Percentiles rank a stretch among this genome's conserved stretches.
These are phyloP conservation scores for Bruguiera gymnorhiza DNA, from an alignment of 345 rosid species.

Conservation along the genomic window DNA sequence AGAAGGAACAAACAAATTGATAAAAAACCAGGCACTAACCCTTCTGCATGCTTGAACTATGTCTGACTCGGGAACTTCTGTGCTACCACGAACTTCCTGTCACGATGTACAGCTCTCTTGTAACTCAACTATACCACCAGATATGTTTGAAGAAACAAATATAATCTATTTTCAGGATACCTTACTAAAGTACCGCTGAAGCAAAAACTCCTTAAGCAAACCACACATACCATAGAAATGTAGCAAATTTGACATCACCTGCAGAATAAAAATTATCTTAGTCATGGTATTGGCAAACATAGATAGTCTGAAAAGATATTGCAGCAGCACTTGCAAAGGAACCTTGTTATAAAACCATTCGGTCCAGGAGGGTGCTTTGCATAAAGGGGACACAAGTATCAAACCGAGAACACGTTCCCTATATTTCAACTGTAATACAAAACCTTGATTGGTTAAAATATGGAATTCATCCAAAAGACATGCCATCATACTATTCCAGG, in stretches of 20 bases:
- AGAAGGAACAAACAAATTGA: background rate
- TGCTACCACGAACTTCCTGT: slow-evolving; percentile 31
- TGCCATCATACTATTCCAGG: background rate
- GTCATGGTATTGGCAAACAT: background rate
- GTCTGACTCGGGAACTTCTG: slow-evolving; percentile 28
- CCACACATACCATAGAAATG: slow-evolving; percentile 33
- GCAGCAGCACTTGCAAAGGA: background rate
- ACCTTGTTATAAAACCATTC: slow-evolving; percentile 38
- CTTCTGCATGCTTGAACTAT: slow-evolving; percentile 29
- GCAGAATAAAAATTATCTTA: background rate
- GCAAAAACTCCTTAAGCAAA: slow-evolving; percentile 25
- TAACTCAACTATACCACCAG: background rate
- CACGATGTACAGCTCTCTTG: background rate
- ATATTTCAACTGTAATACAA: slow-evolving; percentile 67
- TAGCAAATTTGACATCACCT: slow-evolving; percentile 29
- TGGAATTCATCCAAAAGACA: background rate
- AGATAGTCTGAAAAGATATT: background rate
- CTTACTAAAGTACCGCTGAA: slow-evolving; percentile 33
- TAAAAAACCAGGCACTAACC: slow-evolving; percentile 14
- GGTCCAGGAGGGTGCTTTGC: slow-evolving; percentile 92
- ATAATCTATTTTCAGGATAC: slow-evolving; percentile 1
- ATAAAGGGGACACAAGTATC: slow-evolving; percentile 91
- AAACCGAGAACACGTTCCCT: slow-evolving; percentile 83
- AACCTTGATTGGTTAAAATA: background rate
- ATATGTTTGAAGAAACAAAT: background rate